phyloP scores from a whole-genome alignment of 2,329 filamentous ascomycete species.

The Parafenestella ontariensis region DNA sequence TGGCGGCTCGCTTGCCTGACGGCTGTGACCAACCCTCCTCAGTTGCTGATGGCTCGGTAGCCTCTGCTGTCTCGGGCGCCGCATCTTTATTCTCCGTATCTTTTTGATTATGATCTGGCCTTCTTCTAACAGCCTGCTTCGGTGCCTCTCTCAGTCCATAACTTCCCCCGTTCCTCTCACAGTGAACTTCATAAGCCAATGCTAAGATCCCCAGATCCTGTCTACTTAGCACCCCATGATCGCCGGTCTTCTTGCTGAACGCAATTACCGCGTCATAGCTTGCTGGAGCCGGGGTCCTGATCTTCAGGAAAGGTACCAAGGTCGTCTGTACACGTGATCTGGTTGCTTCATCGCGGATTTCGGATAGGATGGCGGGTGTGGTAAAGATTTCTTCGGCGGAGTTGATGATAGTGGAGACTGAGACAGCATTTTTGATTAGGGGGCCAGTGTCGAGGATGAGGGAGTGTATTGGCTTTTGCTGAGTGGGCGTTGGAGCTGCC shows the following conservation, averaged over 20 bases:
- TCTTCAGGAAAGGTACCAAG: slow-evolving; percentile 81
- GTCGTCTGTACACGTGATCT: slow-evolving; percentile 82
- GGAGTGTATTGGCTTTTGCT: slow-evolving; percentile 75
- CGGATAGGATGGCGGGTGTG: slow-evolving; percentile 82
- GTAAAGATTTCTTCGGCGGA: slow-evolving; percentile 72
- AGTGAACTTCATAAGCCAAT: slow-evolving; percentile 91
- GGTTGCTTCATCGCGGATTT: slow-evolving; percentile 86
- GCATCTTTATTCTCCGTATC: slow-evolving; percentile 30
- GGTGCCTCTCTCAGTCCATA: slow-evolving; percentile 82
- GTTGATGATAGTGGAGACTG: slow-evolving; percentile 79
- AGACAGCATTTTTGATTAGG: slow-evolving; percentile 90
- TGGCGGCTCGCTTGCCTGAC: slow-evolving; percentile 15
- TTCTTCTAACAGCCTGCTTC: slow-evolving; percentile 77
- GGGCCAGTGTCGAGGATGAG: slow-evolving; percentile 91
- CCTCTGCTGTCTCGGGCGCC: slow-evolving; percentile 25
- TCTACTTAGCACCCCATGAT: slow-evolving; percentile 83
- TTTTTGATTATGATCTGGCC: slow-evolving; percentile 22
- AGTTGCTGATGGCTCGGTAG: background rate
- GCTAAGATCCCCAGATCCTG: slow-evolving; percentile 91
- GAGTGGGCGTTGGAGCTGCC: slow-evolving; percentile 28
- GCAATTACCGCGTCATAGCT: slow-evolving; percentile 82
- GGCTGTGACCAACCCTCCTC: slow-evolving; percentile 20
- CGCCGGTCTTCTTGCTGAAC: slow-evolving; percentile 89
- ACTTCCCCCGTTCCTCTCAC: slow-evolving; percentile 86
- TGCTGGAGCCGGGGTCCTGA: slow-evolving; percentile 75